phyloP scores from a whole-genome alignment of 2,329 filamentous ascomycete genomes.

The Apiospora pterosperma region DNA sequence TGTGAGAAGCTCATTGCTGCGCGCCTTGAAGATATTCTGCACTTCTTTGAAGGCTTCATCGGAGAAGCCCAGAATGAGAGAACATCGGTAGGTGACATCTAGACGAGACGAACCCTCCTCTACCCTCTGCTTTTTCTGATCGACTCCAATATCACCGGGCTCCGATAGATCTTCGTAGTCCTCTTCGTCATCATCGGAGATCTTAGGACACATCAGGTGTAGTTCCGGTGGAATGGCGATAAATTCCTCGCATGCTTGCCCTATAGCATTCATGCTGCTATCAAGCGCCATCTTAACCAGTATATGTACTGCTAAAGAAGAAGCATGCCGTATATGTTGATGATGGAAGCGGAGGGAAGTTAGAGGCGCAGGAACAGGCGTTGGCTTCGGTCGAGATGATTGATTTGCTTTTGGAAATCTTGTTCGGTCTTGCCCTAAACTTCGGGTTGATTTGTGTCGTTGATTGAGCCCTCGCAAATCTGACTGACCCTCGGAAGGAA shows the following conservation, averaged over 20 bases:
- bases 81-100: conserved; percentile 63
- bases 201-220: conserved; percentile 68
- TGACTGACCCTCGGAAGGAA: not conserved
- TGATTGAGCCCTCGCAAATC: not conserved
- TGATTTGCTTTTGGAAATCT: not conserved
- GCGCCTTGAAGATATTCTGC: conserved; percentile 54
- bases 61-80: conserved; percentile 65
- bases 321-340: not conserved
- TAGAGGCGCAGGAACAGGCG: not conserved
- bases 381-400: not conserved
- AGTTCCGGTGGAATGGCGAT: conserved; percentile 38
- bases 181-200: conserved; percentile 58
- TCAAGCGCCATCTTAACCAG: not conserved
- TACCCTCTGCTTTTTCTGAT: conserved; percentile 52
- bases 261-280: not conserved
- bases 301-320: not conserved
- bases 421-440: not conserved
- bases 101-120: conserved; percentile 52
- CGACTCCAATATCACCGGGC: conserved; percentile 42
- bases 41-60: conserved; percentile 57
- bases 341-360: not conserved
- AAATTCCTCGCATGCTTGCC: conserved; percentile 7
- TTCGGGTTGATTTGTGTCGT: not conserved
- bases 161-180: conserved; percentile 58
- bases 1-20: conserved; percentile 56